A percentile compares a stretch with the other conserved stretches of the same genome.
Conservation (phyloP, 805 yeast species). For the Saccharomyces kudriavzevii region DNA sequence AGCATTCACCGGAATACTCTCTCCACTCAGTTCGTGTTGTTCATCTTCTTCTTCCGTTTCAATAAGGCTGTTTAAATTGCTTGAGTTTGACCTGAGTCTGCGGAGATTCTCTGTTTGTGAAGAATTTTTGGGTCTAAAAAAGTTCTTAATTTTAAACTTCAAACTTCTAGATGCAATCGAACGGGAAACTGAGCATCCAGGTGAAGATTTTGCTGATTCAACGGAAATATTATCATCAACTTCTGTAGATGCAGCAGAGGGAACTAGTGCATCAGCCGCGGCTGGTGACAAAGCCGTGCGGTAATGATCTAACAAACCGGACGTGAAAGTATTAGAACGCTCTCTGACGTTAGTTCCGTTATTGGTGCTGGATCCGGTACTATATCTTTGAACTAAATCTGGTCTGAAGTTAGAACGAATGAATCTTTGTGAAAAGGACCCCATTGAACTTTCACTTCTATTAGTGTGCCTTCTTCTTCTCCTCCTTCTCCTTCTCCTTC, state of each 20-base stretch:
- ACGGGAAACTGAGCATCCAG: neutral
- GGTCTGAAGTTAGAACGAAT: neutral
- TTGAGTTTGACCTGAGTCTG: neutral
- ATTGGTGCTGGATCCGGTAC: neutral
- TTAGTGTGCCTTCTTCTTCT: slow-evolving; percentile 5
- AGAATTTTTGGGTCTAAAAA: neutral
- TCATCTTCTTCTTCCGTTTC: neutral
- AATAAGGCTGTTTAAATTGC: neutral
- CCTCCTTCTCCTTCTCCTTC: slow-evolving; percentile 44
- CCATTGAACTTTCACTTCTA: neutral
- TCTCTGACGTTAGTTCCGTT: neutral
- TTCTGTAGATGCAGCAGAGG: neutral
- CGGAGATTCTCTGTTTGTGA: neutral
- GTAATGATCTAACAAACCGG: neutral
- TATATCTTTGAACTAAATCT: neutral
- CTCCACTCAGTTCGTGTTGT: neutral
- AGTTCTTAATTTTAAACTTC: neutral
- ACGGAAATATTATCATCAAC: neutral
- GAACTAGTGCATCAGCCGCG: neutral
- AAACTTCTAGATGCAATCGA: neutral
- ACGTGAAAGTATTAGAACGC: neutral
- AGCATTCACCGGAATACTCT: neutral
- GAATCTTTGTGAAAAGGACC: neutral
- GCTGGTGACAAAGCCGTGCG: neutral
- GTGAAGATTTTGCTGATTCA: neutral